phyloP scores from a whole-genome alignment of 768 basidiomycete species.

The Suillus cothurnatus region DNA sequence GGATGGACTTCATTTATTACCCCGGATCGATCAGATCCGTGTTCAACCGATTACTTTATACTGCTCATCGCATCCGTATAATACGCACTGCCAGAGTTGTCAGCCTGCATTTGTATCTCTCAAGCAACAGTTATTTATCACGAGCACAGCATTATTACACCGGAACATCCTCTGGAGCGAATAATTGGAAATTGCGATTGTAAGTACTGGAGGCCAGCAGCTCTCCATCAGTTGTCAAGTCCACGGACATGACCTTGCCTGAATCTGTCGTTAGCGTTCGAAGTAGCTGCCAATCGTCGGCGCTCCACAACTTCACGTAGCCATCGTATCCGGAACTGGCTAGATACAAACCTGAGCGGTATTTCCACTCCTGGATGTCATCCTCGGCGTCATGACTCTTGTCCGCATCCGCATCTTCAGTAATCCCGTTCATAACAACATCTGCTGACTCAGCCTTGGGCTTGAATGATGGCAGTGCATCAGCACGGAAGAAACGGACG shows the following conservation, averaged over 20 bases:
- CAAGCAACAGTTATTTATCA: slow-evolving; percentile 27
- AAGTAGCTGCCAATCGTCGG: slow-evolving; percentile 96
- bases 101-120: slow-evolving; percentile 30
- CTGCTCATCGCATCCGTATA: slow-evolving; percentile 4
- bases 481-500: slow-evolving; percentile 87
- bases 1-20: slow-evolving; percentile 36
- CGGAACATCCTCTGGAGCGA: slow-evolving; percentile 70
- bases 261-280: slow-evolving; percentile 89
- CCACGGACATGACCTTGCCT: slow-evolving; percentile 99
- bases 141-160: slow-evolving; percentile 24
- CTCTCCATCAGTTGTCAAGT: slow-evolving; percentile 81
- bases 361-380: slow-evolving; percentile 66
- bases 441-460: slow-evolving; percentile 39
- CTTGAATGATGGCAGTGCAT: slow-evolving; percentile 50
- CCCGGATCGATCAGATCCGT: slow-evolving; percentile 3
- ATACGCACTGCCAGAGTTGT: neutral
- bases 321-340: slow-evolving; percentile 95
- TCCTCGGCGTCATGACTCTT: slow-evolving; percentile 29
- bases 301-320: slow-evolving; percentile 93
- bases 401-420: slow-evolving; percentile 32
- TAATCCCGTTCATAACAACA: slow-evolving; percentile 52
- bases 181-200: slow-evolving; percentile 93
- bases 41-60: neutral
- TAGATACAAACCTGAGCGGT: slow-evolving; percentile 89
- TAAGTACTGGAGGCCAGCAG: slow-evolving; percentile 89